Evolutionary conservation across 805 yeast species (phyloP), one percentile per base, ranked within the genome.

Genomic region (Allodekkera sacchari): DNA sequence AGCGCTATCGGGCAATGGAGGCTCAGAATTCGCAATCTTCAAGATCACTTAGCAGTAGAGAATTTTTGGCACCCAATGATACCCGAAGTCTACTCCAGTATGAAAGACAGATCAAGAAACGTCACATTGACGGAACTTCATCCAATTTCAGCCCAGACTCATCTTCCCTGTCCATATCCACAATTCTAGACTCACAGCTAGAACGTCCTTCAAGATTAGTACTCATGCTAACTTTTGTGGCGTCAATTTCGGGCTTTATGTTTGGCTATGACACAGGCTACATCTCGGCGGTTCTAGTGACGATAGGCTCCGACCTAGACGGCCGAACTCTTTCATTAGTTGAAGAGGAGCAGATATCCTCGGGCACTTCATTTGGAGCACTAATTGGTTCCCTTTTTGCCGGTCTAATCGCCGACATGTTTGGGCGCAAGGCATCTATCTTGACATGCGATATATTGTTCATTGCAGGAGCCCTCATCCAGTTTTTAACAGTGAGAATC

Each of bases 191-290:
- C 7, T 9, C 33, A 13, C 41, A 38, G 17, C 25, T 29, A 8
- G 23, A 20, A n/a, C 50, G 37, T 28, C 69, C 70, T 3, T 53
- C 73, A 12, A 41, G 42, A 5, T 42, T 67, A 36, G 69, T 69
- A 19, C 41, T 66, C 11, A 41, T 57, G n/a, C 50, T 70, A 31
- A 69, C 77, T 2, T 49, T 65, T 23, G 62, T 67, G 12, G 65
- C 74, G 3, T 71, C 77, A 11, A 65, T 71, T 16, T 68, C 74
- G 0, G 78, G 78, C 3, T 69, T 71, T 45, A 67, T 71, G 74
- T 71, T 71, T 48, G 78, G 78, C 7, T 71, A 71, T 44, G 78
- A 71, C 44, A 71, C 78, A 4, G 78, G 77, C 4, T 71, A 71
- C 45, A 70, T 71, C 11, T 71, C 77, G 4, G 64, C 75, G 10